Conservation (phyloP, 768 basidiomycete genomes). For the Panus rudis region DNA sequence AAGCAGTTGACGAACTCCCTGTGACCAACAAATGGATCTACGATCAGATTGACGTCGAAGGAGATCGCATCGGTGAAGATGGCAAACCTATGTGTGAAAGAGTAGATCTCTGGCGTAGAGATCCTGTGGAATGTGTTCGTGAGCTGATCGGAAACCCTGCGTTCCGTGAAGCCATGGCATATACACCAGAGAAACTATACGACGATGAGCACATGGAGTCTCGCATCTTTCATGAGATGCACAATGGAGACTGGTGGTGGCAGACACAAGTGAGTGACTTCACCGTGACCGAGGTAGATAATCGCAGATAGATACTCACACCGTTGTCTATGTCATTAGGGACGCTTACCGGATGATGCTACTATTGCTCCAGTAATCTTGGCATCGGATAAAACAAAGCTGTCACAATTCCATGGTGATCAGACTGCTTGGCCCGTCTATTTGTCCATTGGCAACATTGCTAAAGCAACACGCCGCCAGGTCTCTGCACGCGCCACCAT, state of each 20-base stretch:
- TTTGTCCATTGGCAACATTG: constrained; percentile 25
- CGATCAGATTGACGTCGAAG: neutral
- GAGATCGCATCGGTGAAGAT: constrained; percentile 1
- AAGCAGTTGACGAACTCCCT: constrained; percentile 5
- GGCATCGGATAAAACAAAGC: constrained; percentile 24
- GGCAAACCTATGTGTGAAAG: constrained; percentile 19
- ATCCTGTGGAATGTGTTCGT: constrained; percentile 26
- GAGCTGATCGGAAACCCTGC: constrained; percentile 7
- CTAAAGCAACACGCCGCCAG: constrained; percentile 12
- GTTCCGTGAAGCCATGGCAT: constrained; percentile 3
- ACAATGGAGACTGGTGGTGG: constrained; percentile 42
- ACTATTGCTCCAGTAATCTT: constrained; percentile 24
- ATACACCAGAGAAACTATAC: constrained; percentile 3
- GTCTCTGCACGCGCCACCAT: constrained; percentile 10
- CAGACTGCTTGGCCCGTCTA: constrained; percentile 26
- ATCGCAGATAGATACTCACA: too few species aligned
- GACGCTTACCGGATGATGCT: constrained; percentile 16
- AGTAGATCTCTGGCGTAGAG: constrained; percentile 20
- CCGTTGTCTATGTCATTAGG: too few species aligned
- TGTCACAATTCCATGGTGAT: constrained; percentile 17
- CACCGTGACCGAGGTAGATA: too few species aligned
- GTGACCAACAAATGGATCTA: neutral
- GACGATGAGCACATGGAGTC: constrained; percentile 1
- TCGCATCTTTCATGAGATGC: constrained; percentile 14
- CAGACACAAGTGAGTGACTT: constrained; percentile 34